These are phyloP conservation scores for Peronosclerospora sorghi DNA, from an alignment of 352 stramenopile species.

Conservation along the genomic window DNA sequence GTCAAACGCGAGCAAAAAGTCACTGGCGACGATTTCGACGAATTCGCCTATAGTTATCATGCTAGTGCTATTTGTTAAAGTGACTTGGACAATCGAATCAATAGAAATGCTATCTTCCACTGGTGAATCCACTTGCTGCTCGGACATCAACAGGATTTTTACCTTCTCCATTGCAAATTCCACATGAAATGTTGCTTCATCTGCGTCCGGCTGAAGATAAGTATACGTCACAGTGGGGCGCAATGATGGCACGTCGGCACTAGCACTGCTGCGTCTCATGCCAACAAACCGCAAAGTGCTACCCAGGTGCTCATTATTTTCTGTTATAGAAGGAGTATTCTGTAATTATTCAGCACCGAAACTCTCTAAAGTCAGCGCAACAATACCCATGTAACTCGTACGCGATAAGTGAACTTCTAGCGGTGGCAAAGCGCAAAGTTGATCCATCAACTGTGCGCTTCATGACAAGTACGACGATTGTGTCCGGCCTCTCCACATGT, in stretches of 20 bases:
- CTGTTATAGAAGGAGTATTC: constrained; percentile 6
- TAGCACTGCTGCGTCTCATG: constrained; percentile 7
- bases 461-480: constrained; percentile 61
- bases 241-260: constrained; percentile 14
- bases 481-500: too few relatives aligned
- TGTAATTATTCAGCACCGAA: constrained; percentile 55
- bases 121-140: constrained; percentile 2
- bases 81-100: constrained; percentile 7
- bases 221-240: constrained; percentile 61
- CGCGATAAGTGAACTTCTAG: constrained; percentile 23
- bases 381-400: constrained; percentile 49
- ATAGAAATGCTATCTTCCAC: not conserved
- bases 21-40: constrained; percentile 19
- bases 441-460: constrained; percentile 54
- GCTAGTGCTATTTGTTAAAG: constrained; percentile 1
- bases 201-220: constrained; percentile 58
- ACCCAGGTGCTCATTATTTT: constrained; percentile 1
- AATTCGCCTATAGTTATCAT: constrained; percentile 5
- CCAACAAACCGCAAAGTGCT: not conserved
- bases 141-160: constrained; percentile 32
- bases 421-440: constrained; percentile 17
- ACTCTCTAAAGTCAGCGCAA: constrained; percentile 55
- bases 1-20: constrained; percentile 25
- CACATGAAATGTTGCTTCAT: constrained; percentile 53
- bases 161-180: constrained; percentile 50